A percentile compares a stretch with the other conserved stretches of the same genome.
These are phyloP conservation scores for Didymellaceae sp. DNA, from an alignment of 2,329 filamentous ascomycete genomes.

Conservation along the genomic window DNA sequence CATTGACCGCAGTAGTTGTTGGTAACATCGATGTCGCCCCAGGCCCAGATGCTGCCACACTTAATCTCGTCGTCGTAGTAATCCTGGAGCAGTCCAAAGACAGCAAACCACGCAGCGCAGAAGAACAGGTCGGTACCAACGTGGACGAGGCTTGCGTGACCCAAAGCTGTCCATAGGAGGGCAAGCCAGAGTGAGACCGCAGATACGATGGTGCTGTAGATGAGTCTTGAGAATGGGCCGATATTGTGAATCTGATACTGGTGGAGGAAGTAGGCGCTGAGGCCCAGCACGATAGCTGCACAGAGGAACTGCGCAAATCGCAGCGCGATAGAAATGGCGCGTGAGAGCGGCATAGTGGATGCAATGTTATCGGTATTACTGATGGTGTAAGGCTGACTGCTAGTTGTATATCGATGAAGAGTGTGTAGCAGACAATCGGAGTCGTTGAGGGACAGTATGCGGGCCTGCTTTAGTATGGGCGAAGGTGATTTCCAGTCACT, in stretches of 20 bases:
- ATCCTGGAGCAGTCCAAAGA: conserved; percentile 49
- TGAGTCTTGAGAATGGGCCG: conserved; percentile 69
- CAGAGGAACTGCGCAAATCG: conserved; percentile 70
- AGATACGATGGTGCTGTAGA: conserved; percentile 76
- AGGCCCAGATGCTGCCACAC: conserved; percentile 51
- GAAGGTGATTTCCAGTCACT: not conserved
- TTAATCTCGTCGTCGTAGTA: conserved; percentile 26
- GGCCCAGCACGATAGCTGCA: conserved; percentile 60
- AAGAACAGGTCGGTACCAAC: conserved; percentile 74
- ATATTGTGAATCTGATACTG: conserved; percentile 48
- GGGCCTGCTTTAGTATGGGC: not conserved
- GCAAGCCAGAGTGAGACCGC: conserved; percentile 70
- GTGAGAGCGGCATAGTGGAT: conserved; percentile 41
- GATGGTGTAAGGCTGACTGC: not conserved
- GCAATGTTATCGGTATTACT: conserved; percentile 6
- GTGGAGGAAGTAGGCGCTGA: conserved; percentile 26
- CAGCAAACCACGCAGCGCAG: conserved; percentile 69
- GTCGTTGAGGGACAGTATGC: not conserved
- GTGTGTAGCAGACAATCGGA: not conserved
- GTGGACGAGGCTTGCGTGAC: conserved; percentile 68
- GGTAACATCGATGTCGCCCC: conserved; percentile 57
- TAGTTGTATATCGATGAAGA: too few species aligned
- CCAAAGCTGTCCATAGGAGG: conserved; percentile 74
- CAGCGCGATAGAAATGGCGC: conserved; percentile 62
- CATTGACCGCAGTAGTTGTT: conserved; percentile 66